phyloP scores from a whole-genome alignment of 495 filamentous ascomycete genomes.

The Penicillium crystallinum region DNA sequence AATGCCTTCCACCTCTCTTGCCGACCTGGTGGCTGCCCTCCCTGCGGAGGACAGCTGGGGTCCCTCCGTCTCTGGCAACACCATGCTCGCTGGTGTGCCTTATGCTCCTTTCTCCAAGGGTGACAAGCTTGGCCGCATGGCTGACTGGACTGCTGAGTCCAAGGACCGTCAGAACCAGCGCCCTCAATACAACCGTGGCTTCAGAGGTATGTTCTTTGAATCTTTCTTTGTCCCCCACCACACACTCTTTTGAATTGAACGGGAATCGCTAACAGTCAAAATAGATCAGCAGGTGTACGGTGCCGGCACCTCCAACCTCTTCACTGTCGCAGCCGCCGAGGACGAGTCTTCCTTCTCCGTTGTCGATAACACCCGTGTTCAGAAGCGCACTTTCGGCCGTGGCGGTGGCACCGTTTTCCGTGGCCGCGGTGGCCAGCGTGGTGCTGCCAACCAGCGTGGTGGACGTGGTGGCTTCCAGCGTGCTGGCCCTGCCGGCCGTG shows the following conservation, averaged over 20 bases:
- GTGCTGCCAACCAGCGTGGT: constrained; percentile 45
- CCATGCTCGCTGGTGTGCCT: constrained; percentile 86
- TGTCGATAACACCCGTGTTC: constrained; percentile 86
- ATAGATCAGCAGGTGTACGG: constrained; percentile 96
- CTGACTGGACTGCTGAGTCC: constrained; percentile 93
- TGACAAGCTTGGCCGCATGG: constrained; percentile 98
- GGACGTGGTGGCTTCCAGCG: constrained; percentile 61
- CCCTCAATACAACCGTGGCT: constrained; percentile 85
- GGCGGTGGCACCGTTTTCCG: constrained; percentile 84
- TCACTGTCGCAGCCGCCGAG: constrained; percentile 84
- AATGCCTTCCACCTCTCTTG: constrained; percentile 55
- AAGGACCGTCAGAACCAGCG: constrained; percentile 80
- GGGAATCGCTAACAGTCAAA: constrained; percentile 1
- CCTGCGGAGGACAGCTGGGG: constrained; percentile 76
- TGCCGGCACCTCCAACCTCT: constrained; percentile 78
- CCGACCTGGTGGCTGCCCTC: constrained; percentile 55
- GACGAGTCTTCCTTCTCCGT: constrained; percentile 98
- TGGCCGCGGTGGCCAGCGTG: constrained; percentile 65
- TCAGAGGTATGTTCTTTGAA: constrained; percentile 65
- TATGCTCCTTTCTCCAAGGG: constrained; percentile 98
- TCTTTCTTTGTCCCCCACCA: constrained; percentile 10
- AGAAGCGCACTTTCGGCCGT: constrained; percentile 81
- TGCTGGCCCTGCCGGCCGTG: constrained; percentile 60
- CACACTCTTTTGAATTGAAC: neutral
- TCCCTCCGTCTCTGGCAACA: constrained; percentile 71